Evolutionary conservation across 257 asterid genomes (phyloP).

Genomic region (Cynanchum wilfordii): DNA sequence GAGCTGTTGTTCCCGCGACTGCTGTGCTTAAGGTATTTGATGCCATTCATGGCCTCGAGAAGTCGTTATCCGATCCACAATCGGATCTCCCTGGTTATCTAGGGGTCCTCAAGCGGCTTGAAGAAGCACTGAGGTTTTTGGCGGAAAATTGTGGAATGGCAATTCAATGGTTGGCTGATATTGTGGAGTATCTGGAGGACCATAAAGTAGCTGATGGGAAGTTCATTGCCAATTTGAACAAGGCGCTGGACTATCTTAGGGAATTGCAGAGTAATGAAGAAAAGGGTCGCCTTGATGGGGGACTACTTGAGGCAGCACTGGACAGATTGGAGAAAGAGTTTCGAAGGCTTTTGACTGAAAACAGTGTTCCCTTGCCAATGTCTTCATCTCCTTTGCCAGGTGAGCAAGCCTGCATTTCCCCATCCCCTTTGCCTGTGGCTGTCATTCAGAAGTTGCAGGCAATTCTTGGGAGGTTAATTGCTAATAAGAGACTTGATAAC

Average conservation of each 20-base stretch:
- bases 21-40: constrained; percentile 94
- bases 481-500: constrained; percentile 54
- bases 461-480: constrained; percentile 62
- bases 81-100: constrained; percentile 61
- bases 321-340: constrained; percentile 68
- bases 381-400: constrained; percentile 44
- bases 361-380: constrained; percentile 65
- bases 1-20: constrained; percentile 90
- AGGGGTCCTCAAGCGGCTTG: constrained; percentile 70
- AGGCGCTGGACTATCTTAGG: constrained; percentile 41
- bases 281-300: constrained; percentile 71
- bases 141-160: constrained; percentile 83
- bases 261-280: constrained; percentile 57
- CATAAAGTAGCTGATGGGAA: constrained; percentile 66
- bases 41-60: constrained; percentile 84
- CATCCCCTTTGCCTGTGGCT: constrained; percentile 66
- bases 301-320: constrained; percentile 63
- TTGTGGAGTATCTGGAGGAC: constrained; percentile 83
- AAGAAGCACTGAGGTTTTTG: constrained; percentile 67
- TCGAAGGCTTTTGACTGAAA: constrained; percentile 46
- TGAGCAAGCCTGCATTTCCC: constrained; percentile 58
- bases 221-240: constrained; percentile 57
- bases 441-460: constrained; percentile 76
- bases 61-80: constrained; percentile 69
- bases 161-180: constrained; percentile 82